Evolutionary conservation across 441 rosid genomes (phyloP), one percentile per base, ranked within the genome.

Genomic region (Pelargonium myrrhifolium): DNA sequence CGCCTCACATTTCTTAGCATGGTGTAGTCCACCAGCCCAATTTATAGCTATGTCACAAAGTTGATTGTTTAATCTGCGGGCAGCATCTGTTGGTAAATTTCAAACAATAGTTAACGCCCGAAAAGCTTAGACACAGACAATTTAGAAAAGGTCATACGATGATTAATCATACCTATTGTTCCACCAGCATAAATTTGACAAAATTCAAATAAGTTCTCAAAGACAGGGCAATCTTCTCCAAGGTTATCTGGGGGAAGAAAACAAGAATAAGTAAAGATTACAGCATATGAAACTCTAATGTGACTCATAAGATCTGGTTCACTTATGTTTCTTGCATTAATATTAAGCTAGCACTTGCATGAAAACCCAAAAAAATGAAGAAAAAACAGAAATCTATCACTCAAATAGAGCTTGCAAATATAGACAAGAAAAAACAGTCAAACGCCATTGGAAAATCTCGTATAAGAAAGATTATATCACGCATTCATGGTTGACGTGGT

Each of bases 1-100:
- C 66, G 98, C 97, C 76, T 87, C 94, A 12, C 98, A 89, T 78
- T 94, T 94, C 80, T 92, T 94, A 68, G 99, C 99, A 82, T 94
- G 99, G 75, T 94, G 99, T 61, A 94, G 76, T 43, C 99, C 99
- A 35, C 98, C 99, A 24, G 99, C 98, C 99, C 99, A 94, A 72
- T 94, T 94, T 71, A 94, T 94, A 22, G 99, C 98, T 72, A 94
- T 87, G 82, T 94, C 98, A 75, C 98, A 94, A 42, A 86, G 85
- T 70, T 88, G 84, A 78, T 94, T 86, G 84, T 94, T 94, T 74
- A 94, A 83, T 80, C 96, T 88, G 6, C 88, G 81, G 15, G 97
- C 97, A 69, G 99, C 99, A 81, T 94, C 97, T 92, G 67, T 69
- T 26, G 65, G 69, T 22, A 65, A 55, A 15, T 4, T 3, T 39